Base-by-base conservation (phyloP, 345 rosid species). In the Brassica carinata region DNA sequence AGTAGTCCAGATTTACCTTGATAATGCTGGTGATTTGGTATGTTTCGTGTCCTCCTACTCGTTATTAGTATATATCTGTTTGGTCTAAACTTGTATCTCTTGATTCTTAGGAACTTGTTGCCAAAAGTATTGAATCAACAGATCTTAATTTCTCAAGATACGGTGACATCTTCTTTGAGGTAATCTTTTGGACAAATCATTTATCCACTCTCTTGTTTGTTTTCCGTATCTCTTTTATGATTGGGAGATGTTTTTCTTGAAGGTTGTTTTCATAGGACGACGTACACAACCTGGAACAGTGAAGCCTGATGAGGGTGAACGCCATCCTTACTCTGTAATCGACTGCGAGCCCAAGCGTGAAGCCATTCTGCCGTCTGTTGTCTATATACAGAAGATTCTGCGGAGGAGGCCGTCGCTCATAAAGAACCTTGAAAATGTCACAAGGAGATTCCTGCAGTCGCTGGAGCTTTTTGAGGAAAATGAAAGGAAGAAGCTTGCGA, bases 11-110 rank as follows among this genome's bases (percentile, higher is more conserved):
- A 93, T 96, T 79, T 96, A 96, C 80, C 71, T 90, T 89, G 98
- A 96, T 79, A 93, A 90, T 90, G 96, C 87, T 90, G 99, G 99
- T 86, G 97, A 96, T 90, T 83, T 96, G 95, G 99, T 96, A 88
- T n/a, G 26, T 51, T 45, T 3, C 14, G 5, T 69, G 5, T 5
- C 14, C n/a, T 1, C 57, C 26, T 38, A 18, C 17, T n/a, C n/a
- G 9, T 27, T 43, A 4, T 51, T 51, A 4, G 36, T 33, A 13
- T 11, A 5, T n/a, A n/a, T 51, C 2, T n/a, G 58, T 51, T 2
- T 51, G 2, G 17, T 69, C 33, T 48, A 7, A 27, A 6, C 63
- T 69, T 34, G 7, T 23, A 5, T 8, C 36, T 15, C 63, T 79
- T 55, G 59, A 55, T 33, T 17, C 43, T 13, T 87, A 93, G 99